Conservation (phyloP, 371 early-diverging fungal genomes). For the Rhizomucor miehei region DNA sequence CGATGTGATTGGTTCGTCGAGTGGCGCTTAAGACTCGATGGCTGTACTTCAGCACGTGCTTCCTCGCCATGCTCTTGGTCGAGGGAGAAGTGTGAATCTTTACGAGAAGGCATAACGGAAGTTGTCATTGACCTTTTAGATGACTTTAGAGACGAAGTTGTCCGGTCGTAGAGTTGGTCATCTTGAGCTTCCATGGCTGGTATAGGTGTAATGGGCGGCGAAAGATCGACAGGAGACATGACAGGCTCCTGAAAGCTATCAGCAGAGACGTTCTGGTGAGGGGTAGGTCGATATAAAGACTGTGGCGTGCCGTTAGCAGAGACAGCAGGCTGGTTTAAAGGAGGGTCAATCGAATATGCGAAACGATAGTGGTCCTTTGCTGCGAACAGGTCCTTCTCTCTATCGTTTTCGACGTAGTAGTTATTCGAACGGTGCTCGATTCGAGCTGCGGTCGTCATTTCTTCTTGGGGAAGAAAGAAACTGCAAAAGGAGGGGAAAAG, state of each 20-base stretch:
- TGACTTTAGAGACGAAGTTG: not conserved
- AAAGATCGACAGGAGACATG: conserved; percentile 13
- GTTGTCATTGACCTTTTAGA: conserved; percentile 20
- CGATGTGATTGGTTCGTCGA: conserved; percentile 1
- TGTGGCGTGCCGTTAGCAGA: conserved; percentile 8
- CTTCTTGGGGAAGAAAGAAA: conserved; percentile 5
- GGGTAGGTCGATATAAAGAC: conserved; percentile 4
- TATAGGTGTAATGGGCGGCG: conserved; percentile 24
- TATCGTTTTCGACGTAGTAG: not conserved
- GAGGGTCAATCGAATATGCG: conserved; percentile 1
- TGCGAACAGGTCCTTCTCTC: not conserved
- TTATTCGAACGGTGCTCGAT: too few species aligned
- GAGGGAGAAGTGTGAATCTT: not conserved
- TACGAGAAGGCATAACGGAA: conserved; percentile 13
- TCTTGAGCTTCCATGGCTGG: conserved; percentile 9
- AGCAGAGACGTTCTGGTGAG: conserved; percentile 2
- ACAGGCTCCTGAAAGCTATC: conserved; percentile 9
- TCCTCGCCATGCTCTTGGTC: conserved; percentile 3
- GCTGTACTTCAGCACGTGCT: conserved; percentile 3
- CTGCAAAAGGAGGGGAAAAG: not conserved
- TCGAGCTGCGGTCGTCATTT: too few species aligned
- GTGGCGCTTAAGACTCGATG: conserved; percentile 6
- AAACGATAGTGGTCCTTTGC: not conserved
- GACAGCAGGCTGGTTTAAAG: conserved; percentile 3
- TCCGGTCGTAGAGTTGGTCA: not conserved